Conservation (phyloP, 352 stramenopile species). For the Pythium diclinum region DNA sequence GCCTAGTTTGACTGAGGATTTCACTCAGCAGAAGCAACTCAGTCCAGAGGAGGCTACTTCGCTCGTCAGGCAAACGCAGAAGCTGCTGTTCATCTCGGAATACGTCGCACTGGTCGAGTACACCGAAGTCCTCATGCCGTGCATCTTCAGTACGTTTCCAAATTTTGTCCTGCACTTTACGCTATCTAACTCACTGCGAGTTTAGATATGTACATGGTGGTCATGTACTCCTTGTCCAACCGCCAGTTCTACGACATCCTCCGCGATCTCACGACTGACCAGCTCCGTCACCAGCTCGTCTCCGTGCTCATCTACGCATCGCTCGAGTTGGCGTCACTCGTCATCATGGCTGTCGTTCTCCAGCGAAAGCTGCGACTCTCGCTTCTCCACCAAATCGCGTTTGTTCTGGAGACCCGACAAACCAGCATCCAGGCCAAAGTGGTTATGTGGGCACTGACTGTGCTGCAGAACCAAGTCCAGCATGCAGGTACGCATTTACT, state of each 20-base stretch:
- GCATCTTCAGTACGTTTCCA: constrained; percentile 24
- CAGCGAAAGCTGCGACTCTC: neutral
- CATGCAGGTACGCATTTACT: neutral
- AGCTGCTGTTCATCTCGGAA: constrained; percentile 32
- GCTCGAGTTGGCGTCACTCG: constrained; percentile 14
- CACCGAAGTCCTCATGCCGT: constrained; percentile 31
- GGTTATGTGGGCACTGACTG: neutral
- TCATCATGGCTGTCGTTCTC: neutral
- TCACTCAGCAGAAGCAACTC: too few relatives aligned
- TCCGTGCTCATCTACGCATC: constrained; percentile 10
- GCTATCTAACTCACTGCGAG: too few relatives aligned
- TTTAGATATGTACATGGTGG: constrained; percentile 16
- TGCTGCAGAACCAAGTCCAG: neutral
- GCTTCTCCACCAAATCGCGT: neutral
- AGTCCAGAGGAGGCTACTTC: too few relatives aligned
- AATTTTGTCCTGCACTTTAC: neutral
- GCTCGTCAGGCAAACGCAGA: constrained; percentile 14
- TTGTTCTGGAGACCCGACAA: neutral
- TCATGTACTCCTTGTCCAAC: constrained; percentile 27
- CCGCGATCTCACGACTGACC: constrained; percentile 2
- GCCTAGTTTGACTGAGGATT: too few relatives aligned
- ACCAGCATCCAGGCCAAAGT: neutral
- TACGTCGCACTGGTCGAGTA: constrained; percentile 33
- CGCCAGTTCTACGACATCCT: constrained; percentile 30
- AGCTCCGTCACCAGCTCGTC: neutral